Evolutionary conservation across 2,329 filamentous ascomycete genomes (phyloP).

Genomic region (Cladophialophora immunda): DNA sequence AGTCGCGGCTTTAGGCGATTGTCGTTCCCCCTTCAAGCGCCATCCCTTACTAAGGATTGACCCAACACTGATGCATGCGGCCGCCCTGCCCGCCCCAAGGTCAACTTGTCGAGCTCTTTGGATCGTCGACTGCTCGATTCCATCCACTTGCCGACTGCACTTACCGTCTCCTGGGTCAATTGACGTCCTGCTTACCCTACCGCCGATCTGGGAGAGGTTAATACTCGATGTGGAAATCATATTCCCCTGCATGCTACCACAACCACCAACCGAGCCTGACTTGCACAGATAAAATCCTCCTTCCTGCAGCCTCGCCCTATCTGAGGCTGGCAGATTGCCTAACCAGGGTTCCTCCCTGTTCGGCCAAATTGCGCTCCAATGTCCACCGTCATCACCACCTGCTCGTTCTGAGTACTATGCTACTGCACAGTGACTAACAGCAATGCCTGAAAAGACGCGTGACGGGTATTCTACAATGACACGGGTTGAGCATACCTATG

Average conservation of each 20-base stretch:
- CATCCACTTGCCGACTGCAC: background rate
- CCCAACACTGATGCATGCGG: slow-evolving; percentile 5
- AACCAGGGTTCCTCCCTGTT: background rate
- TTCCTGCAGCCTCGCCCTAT: background rate
- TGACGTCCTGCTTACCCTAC: background rate
- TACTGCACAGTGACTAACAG: slow-evolving; percentile 1
- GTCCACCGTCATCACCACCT: background rate
- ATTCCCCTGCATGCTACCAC: too few relatives aligned
- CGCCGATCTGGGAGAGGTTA: background rate
- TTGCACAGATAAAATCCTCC: background rate
- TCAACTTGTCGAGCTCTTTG: background rate
- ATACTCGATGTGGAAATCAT: background rate
- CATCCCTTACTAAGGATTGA: slow-evolving; percentile 4
- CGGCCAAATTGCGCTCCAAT: background rate
- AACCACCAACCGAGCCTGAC: background rate
- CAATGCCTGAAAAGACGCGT: background rate
- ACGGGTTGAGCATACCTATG: background rate
- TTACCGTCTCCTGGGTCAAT: background rate
- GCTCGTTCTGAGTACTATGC: background rate
- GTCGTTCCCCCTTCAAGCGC: background rate
- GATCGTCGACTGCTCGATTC: background rate
- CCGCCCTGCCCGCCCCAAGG: slow-evolving; percentile 8
- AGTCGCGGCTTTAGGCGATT: background rate
- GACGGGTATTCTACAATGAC: background rate
- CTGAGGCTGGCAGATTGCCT: background rate